Evolutionary conservation across 352 stramenopile genomes (phyloP).

Genomic region (Discostella stelligera): DNA sequence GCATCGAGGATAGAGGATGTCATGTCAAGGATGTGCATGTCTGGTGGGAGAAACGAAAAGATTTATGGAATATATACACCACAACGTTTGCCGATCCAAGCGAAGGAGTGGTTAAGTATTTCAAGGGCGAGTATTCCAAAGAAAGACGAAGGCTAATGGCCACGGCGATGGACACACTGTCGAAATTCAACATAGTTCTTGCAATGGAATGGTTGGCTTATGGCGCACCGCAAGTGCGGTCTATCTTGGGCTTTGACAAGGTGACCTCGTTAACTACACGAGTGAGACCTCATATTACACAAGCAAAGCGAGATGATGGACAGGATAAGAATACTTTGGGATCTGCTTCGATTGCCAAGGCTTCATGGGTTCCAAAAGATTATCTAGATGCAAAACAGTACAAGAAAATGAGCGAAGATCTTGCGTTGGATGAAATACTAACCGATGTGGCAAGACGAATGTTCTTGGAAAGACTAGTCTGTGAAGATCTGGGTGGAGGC

Average conservation of each 20-base stretch:
- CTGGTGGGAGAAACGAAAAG: conserved; percentile 61
- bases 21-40: conserved; percentile 62
- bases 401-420: conserved; percentile 73
- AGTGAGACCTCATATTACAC: conserved; percentile 65
- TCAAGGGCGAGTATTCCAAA: conserved; percentile 30
- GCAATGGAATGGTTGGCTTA: conserved; percentile 78
- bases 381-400: conserved; percentile 63
- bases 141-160: conserved; percentile 47
- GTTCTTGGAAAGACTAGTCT: conserved; percentile 77
- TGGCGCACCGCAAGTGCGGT: conserved; percentile 46
- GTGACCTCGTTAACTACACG: conserved; percentile 57
- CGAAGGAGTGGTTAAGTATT: conserved; percentile 31
- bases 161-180: conserved; percentile 65
- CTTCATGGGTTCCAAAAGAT: conserved; percentile 67
- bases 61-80: conserved; percentile 78
- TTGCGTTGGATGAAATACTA: conserved; percentile 76
- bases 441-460: conserved; percentile 71
- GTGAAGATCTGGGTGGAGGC: conserved; percentile 31
- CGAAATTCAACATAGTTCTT: conserved; percentile 71
- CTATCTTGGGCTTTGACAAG: conserved; percentile 69
- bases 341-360: conserved; percentile 66
- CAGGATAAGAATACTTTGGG: conserved; percentile 71
- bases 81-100: conserved; percentile 62
- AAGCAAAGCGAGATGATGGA: conserved; percentile 68
- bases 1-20: conserved; percentile 75